phyloP scores from a whole-genome alignment of 495 filamentous ascomycete species.

The Penicillium bialowiezense region DNA sequence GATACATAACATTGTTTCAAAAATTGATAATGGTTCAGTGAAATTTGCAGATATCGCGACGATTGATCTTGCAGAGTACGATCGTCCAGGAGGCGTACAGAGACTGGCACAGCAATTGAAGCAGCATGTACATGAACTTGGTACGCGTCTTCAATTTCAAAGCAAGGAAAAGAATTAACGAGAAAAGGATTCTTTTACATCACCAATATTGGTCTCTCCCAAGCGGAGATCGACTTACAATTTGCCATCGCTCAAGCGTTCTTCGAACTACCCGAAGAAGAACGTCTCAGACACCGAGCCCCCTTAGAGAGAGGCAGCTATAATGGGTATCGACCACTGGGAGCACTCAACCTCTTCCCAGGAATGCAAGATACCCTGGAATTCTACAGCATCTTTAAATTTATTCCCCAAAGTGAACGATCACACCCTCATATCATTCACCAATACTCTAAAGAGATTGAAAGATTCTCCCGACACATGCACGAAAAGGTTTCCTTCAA shows the following conservation, averaged over 20 bases:
- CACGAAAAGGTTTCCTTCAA: constrained; percentile 45
- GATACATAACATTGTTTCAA: neutral
- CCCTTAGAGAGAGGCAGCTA: constrained; percentile 45
- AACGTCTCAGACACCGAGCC: constrained; percentile 43
- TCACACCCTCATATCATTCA: constrained; percentile 42
- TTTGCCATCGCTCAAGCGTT: constrained; percentile 49
- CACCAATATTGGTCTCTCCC: constrained; percentile 45
- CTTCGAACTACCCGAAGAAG: constrained; percentile 48
- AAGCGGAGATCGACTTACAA: constrained; percentile 50
- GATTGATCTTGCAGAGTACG: constrained; percentile 49
- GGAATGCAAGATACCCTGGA: constrained; percentile 50
- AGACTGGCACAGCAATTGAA: constrained; percentile 48
- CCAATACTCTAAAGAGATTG: constrained; percentile 44
- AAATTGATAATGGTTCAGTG: constrained; percentile 7
- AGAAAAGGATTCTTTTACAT: constrained; percentile 50
- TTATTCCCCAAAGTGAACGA: constrained; percentile 40
- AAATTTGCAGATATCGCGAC: constrained; percentile 51
- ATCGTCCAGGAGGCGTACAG: constrained; percentile 49
- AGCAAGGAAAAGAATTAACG: neutral
- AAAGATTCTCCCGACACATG: constrained; percentile 44
- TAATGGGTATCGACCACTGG: constrained; percentile 32
- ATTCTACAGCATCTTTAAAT: constrained; percentile 54
- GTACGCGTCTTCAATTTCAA: constrained; percentile 11
- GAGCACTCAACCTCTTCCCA: constrained; percentile 22
- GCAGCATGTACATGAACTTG: constrained; percentile 47